Conservation (phyloP, 2,329 filamentous ascomycete species). For the Chaetomium globosum region DNA sequence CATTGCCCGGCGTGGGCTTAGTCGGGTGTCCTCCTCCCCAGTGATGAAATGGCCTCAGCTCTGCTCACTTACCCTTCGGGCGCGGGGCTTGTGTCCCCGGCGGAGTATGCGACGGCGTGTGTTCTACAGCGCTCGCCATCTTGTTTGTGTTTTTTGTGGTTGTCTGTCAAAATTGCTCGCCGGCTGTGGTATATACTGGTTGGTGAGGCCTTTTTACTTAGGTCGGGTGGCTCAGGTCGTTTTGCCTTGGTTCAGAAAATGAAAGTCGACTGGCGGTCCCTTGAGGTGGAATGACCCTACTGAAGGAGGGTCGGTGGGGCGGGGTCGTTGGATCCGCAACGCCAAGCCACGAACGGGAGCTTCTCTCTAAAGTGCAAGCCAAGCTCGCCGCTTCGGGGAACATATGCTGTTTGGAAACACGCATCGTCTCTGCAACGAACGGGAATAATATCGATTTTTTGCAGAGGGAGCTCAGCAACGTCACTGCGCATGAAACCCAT, state of each 20-base stretch:
- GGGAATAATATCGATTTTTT: too few species aligned
- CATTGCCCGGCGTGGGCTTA: neutral
- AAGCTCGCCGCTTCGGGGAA: too few species aligned
- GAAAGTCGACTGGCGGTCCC: neutral
- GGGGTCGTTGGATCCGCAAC: neutral
- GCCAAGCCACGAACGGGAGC: neutral
- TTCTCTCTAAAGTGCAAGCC: neutral
- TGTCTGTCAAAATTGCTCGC: neutral
- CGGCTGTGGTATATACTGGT: neutral
- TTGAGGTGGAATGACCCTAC: neutral
- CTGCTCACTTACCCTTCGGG: constrained; percentile 49
- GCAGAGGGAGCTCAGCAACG: too few species aligned
- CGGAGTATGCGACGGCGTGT: constrained; percentile 46
- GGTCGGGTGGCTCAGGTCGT: neutral
- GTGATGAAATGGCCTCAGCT: neutral
- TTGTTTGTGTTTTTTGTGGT: neutral
- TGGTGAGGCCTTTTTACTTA: neutral
- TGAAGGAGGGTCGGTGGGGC: neutral
- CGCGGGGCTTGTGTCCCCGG: constrained; percentile 47
- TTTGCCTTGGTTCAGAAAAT: neutral
- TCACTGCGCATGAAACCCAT: too few species aligned
- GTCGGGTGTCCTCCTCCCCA: neutral
- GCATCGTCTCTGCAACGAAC: too few species aligned
- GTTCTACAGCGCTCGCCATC: constrained; percentile 21
- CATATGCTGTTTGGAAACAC: too few species aligned